phyloP scores from a whole-genome alignment of 331 rosid genomes.

The Quercus lobata region DNA sequence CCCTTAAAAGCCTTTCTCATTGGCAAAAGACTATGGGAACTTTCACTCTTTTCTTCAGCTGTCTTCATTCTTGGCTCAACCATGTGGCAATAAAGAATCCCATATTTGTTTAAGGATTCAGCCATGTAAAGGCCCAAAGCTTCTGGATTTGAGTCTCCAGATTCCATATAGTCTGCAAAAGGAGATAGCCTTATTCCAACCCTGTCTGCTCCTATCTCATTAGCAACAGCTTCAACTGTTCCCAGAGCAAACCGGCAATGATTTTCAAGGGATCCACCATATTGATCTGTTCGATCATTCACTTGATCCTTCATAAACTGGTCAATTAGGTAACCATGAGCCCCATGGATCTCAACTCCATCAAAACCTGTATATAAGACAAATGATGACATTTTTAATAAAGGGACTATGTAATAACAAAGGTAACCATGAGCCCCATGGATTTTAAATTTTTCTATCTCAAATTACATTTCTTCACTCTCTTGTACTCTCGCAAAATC shows the following conservation, averaged over 20 bases:
- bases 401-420: background rate
- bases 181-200: conserved; percentile 30
- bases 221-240: too few relatives aligned
- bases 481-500: background rate
- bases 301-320: too few relatives aligned
- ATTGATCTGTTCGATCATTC: too few relatives aligned
- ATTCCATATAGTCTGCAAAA: conserved; percentile 36
- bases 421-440: background rate
- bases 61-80: conserved; percentile 22
- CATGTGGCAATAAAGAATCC: conserved; percentile 19
- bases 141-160: conserved; percentile 30
- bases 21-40: conserved; percentile 36
- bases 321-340: too few relatives aligned
- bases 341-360: too few relatives aligned
- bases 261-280: too few relatives aligned
- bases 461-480: too few relatives aligned
- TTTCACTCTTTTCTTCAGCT: conserved; percentile 18
- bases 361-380: too few relatives aligned
- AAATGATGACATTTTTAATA: background rate
- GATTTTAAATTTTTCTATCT: too few relatives aligned
- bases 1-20: conserved; percentile 82
- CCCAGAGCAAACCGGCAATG: too few relatives aligned
- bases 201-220: conserved; percentile 71
- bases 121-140: conserved; percentile 21
- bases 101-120: conserved; percentile 17